Base-by-base conservation (phyloP, 768 basidiomycete species). In the Hydnomerulius pinastri region DNA sequence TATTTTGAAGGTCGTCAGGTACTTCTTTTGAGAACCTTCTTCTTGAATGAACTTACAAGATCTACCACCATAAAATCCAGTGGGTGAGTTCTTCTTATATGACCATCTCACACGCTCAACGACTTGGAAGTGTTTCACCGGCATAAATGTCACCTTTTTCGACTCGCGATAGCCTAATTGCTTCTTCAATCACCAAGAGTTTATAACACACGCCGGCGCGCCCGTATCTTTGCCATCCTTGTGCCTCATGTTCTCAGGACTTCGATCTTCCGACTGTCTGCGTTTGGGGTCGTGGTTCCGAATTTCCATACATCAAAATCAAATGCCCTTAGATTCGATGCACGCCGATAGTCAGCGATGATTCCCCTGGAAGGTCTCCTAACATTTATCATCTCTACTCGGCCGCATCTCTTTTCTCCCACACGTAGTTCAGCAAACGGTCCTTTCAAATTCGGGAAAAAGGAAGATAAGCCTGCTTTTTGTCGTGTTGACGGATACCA, bases 401-500 rank as follows among this genome's bases (percentile, higher is more conserved):
- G 33, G 33, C 33, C 33, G 17, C n/a, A n/a, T n/a, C n/a, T 24
- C 43, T 15, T 3, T 43, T 47, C n/a, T 48, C 27, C 29, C 29
- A 23, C 25, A 38, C 33, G 23, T 27, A 33, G 36, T 17, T n/a
- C n/a, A 15, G 24, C 23, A 15, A 13, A 6, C 39, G 11, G 4
- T 9, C 23, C 12, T 5, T 24, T 39, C n/a, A n/a, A n/a, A n/a
- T n/a, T n/a, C n/a, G n/a, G n/a, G 23, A 21, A 24, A 24, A 41
- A 41, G 21, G 15, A n/a, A 20, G 20, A 3, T 27, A 27, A 32
- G 18, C 20, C 20, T 2, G 17, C 33, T 9, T 2, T 28, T 47
- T 46, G 17, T 17, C 5, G 33, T 12, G 33, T 35, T 40, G 41
- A 55, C 58, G 44, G 61, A 64, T 56, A 51, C 33, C 20, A 20